Conservation (phyloP, 1,284 basidiomycete species). For the Anthracocystis panici-leucophaei region DNA sequence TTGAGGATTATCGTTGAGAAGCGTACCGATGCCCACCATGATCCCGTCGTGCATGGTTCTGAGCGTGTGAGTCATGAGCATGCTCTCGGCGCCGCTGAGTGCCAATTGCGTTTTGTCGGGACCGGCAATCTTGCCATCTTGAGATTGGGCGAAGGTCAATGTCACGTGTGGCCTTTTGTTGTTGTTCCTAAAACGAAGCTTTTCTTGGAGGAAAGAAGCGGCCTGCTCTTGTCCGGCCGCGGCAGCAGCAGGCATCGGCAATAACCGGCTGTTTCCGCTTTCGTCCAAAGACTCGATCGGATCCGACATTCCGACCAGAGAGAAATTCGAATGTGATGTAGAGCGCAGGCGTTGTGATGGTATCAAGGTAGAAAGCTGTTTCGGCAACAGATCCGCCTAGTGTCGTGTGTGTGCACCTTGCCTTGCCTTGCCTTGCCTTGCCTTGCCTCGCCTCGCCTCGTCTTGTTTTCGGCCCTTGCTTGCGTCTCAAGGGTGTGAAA, state of each 20-base stretch:
- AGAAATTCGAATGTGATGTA: neutral
- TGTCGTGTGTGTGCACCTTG: neutral
- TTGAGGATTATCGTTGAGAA: conserved; percentile 91
- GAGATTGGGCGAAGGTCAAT: conserved; percentile 92
- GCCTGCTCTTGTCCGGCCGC: conserved; percentile 20
- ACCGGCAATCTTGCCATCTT: conserved; percentile 93
- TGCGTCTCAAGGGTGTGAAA: too few relatives aligned
- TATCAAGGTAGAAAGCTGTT: neutral
- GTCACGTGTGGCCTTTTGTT: conserved; percentile 73
- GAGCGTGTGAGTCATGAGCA: conserved; percentile 92
- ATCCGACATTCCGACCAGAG: too few relatives aligned
- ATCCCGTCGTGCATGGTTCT: conserved; percentile 88
- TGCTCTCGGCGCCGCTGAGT: conserved; percentile 86
- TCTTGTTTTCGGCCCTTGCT: too few relatives aligned
- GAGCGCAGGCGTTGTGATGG: neutral
- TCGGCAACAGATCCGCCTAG: neutral
- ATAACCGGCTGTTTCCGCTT: too few relatives aligned
- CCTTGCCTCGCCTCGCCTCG: too few relatives aligned
- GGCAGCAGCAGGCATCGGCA: neutral
- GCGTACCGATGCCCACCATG: conserved; percentile 88
- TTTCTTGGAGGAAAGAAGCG: conserved; percentile 12
- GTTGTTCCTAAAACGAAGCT: conserved; percentile 8
- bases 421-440: too few relatives aligned
- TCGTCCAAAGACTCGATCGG: neutral
- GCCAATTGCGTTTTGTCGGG: conserved; percentile 79